Base-by-base conservation (phyloP, 1,284 basidiomycete species). In the Cryptococcus sp. region DNA sequence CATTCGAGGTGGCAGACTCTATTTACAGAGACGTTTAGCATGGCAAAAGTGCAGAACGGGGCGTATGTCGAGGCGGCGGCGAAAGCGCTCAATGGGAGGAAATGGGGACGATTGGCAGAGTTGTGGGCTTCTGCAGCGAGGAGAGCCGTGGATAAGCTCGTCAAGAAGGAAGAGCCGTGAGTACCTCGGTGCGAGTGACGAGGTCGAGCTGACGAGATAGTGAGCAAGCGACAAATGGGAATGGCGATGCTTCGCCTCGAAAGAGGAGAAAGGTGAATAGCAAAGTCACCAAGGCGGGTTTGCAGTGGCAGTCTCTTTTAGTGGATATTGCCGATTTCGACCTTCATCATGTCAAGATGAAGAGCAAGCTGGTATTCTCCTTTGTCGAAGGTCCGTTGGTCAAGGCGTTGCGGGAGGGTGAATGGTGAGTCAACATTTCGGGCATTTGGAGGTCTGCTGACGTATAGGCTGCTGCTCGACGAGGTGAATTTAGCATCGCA, bases 371-470 rank as follows among this genome's bases (percentile, higher is more conserved):
- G 63, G 86, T 90, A 0, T 98, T 98, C 66, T 84, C 84, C 5
- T 98, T 97, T 61, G 84, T 97, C 2, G 95, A 99, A 67, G 95
- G 95, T 0, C 94, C 95, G 9, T 75, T 99, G 12, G 84, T 97
- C n/a, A 87, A 86, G 62, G 95, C 95, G 0, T 73, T 99, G 51
- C 80, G 85, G 37, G 79, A 81, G 34, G 95, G 95, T 7, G 83
- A 94, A 68, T 99, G 95, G 95, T 91, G 59, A 53, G 68, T 59
- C n/a, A 10, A 11, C 7, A 3, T 11, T n/a, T 19, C 21, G 19
- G 7, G 34, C 24, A 9, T 2, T 16, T 5, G 18, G 22, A 22
- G 28, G 28, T 32, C 2, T 41, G n/a, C 47, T 50, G 41, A 53
- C 41, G 0, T 5, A 45, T 48, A 92, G 88, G 88, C 82, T 98